Percentiles rank a stretch among this genome's conserved stretches.
Evolutionary conservation across 345 rosid genomes (phyloP).

Genomic region (Combretum micranthum): DNA sequence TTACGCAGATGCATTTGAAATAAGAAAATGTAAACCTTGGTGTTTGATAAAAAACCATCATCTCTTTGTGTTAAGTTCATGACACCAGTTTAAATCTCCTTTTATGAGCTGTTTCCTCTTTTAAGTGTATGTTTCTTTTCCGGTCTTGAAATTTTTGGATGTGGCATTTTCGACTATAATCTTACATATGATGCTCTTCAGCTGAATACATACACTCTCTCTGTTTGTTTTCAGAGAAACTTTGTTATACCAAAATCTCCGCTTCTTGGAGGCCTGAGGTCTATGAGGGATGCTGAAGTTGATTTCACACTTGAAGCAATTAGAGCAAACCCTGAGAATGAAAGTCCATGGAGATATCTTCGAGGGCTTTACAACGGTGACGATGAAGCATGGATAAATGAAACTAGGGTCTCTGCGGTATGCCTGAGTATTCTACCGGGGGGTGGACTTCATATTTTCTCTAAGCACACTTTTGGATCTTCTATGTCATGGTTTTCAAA

Average conservation of each 20-base stretch:
- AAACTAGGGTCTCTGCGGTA: constrained; percentile 46
- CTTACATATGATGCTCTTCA: too few relatives aligned
- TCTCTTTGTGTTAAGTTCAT: too few relatives aligned
- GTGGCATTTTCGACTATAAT: too few relatives aligned
- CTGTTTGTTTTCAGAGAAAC: constrained; percentile 47
- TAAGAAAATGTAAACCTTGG: too few relatives aligned
- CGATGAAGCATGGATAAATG: constrained; percentile 36
- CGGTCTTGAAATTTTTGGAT: too few relatives aligned
- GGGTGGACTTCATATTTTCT: constrained; percentile 44
- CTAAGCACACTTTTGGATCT: constrained; percentile 74
- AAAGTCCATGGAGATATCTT: constrained; percentile 89
- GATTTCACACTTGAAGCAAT: constrained; percentile 58
- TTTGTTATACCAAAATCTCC: constrained; percentile 68
- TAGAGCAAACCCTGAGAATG: constrained; percentile 51
- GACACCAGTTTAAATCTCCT: too few relatives aligned
- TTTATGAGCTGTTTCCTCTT: too few relatives aligned
- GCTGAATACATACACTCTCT: background rate
- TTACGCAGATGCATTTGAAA: too few relatives aligned
- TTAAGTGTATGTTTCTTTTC: too few relatives aligned
- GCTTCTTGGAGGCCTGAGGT: constrained; percentile 52
- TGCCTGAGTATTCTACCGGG: constrained; percentile 54
- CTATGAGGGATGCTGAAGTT: constrained; percentile 75
- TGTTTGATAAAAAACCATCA: too few relatives aligned
- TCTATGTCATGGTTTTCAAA: constrained; percentile 52
- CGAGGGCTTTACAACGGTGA: constrained; percentile 70